Base-by-base conservation (phyloP, 352 stramenopile species). In the Phytopythium sindhum region DNA sequence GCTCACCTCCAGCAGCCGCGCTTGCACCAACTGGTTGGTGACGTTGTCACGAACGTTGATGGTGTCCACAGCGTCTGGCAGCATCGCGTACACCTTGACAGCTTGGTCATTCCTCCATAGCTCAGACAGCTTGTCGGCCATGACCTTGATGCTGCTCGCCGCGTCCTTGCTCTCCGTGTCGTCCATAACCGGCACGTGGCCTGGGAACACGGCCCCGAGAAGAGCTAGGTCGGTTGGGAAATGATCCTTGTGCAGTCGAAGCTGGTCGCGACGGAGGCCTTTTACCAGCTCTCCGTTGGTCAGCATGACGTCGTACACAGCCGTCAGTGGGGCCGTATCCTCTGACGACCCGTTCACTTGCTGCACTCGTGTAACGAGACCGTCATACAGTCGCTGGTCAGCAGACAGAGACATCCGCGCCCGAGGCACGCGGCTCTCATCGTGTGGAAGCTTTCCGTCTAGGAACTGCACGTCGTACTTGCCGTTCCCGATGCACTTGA, bases 81-180 rank as follows among this genome's bases (percentile, higher is more conserved):
- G 57, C 35, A 80, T 73, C 14, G 78, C 61, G 53, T 89, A 89
- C 29, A 83, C 74, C 42, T 83, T 82, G 5, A 89, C 50, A 29
- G 81, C 6, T 26, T 84, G 68, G 24, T 84, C 65, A 19, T 75
- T 72, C 5, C 73, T 65, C 69, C 78, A 88, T 26, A 88, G 55
- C 21, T 81, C 68, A 1, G 64, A 51, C 12, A 88, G 35, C 7
- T 64, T 70, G 10, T 62, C 47, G 3, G 68, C 64, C 24, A 76
- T 61, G 21, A 44, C 9, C 45, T 51, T 17, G 65, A 59, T 2
- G 15, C 4, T 11, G 57, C 63, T 23, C 11, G 29, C 21, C 9
- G 41, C 5, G 14, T 9, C 54, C 3, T 37, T 29, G 24, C 2
- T 35, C n/a, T 44, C 54, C 14, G 55, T 57, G 19, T 39, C 19